These are phyloP conservation scores for Crithidia brevicula DNA, from an alignment of 208 protist genomes.

Conservation along the genomic window DNA sequence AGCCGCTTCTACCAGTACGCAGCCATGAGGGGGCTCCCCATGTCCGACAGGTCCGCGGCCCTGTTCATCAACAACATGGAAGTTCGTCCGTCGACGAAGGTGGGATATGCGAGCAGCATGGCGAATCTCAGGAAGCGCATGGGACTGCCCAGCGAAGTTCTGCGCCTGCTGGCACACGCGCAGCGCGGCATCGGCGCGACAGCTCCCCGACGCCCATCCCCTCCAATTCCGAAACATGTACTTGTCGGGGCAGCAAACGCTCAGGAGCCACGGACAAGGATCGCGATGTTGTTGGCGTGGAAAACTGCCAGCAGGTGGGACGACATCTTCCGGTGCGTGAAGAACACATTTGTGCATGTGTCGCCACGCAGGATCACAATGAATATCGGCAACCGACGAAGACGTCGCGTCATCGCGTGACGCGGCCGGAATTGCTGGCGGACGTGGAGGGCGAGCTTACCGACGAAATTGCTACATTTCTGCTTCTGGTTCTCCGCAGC, in stretches of 20 bases:
- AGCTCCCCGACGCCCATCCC: background rate
- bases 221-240: background rate
- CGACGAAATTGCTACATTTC: background rate
- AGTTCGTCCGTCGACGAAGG: background rate
- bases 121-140: background rate
- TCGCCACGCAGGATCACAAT: background rate
- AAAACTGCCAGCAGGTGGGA: background rate
- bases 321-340: background rate
- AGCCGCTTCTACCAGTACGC: conserved; percentile 1
- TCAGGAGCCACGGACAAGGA: background rate
- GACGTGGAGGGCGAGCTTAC: background rate
- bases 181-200: background rate
- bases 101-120: background rate
- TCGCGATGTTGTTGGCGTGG: background rate
- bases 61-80: background rate
- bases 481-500: background rate
- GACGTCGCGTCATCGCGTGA: background rate
- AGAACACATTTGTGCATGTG: background rate
- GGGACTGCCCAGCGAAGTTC: background rate
- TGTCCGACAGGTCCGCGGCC: background rate
- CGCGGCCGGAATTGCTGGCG: background rate
- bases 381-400: background rate
- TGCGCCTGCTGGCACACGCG: background rate
- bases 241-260: background rate
- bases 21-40: background rate